Evolutionary conservation across 257 asterid genomes (phyloP).

Genomic region (Solanum clarkiae): DNA sequence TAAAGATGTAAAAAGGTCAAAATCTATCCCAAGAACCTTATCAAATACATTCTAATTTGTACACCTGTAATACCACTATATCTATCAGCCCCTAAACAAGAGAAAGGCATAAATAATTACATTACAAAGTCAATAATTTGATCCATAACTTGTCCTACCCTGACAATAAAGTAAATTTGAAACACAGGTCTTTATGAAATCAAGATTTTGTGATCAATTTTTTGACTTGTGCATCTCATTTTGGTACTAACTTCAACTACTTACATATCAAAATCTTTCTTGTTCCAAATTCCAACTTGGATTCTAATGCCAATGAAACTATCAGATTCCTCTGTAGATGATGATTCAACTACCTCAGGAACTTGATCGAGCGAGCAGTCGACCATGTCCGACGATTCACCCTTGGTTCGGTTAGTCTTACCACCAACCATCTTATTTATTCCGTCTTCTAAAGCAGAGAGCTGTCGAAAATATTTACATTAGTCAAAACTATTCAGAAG

Average conservation of each 20-base stretch:
- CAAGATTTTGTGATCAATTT: neutral
- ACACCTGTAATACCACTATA: neutral
- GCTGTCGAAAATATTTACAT: constrained; percentile 15
- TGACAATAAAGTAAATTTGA: neutral
- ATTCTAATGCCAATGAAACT: constrained; percentile 16
- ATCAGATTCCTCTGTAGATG: constrained; percentile 28
- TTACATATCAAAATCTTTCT: neutral
- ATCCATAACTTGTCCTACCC: neutral
- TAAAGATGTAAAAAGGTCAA: neutral
- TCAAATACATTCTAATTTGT: neutral
- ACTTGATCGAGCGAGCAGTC: constrained; percentile 59
- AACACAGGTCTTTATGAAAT: neutral
- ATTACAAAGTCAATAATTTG: neutral
- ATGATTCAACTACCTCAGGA: constrained; percentile 55
- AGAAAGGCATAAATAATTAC: neutral
- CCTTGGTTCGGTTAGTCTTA: constrained; percentile 72
- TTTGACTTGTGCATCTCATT: neutral
- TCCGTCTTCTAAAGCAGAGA: constrained; percentile 89
- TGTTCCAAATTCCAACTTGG: constrained; percentile 3
- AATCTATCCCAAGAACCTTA: neutral
- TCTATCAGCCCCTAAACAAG: neutral
- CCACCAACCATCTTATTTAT: constrained; percentile 63
- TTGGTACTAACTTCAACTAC: neutral
- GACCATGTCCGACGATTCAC: constrained; percentile 67
- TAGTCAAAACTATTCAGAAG: neutral